A percentile compares a stretch with the other conserved stretches of the same genome.
Evolutionary conservation across 257 asterid genomes (phyloP).

Genomic region (Handroanthus guayacan): DNA sequence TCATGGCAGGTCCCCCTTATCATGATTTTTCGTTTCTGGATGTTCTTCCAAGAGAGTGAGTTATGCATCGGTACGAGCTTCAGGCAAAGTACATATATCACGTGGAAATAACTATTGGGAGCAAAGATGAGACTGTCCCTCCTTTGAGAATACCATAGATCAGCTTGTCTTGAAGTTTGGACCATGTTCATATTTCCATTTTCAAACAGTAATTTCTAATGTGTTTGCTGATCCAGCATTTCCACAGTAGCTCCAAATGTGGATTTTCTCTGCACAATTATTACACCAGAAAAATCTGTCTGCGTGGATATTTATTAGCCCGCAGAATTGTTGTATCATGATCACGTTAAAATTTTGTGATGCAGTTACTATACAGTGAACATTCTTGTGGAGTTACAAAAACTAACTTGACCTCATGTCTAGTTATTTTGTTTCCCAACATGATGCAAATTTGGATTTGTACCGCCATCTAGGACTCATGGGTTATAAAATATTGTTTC

Average conservation of each 20-base stretch:
- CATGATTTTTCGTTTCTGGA: slow-evolving; percentile 81
- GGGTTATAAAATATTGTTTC: background rate
- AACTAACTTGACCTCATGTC: background rate
- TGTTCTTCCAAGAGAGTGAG: slow-evolving; percentile 65
- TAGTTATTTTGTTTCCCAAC: background rate
- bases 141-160: slow-evolving; percentile 7
- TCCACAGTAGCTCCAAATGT: background rate
- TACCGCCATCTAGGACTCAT: no score
- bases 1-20: slow-evolving; percentile 71
- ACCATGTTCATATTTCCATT: background rate
- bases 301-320: background rate
- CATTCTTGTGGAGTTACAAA: background rate
- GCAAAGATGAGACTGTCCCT: slow-evolving; percentile 20
- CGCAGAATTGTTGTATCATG: background rate
- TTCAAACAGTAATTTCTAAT: background rate
- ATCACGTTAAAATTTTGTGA: background rate
- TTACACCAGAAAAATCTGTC: background rate
- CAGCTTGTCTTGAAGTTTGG: background rate
- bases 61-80: background rate
- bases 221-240: background rate
- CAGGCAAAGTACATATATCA: slow-evolving; percentile 2
- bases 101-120: slow-evolving; percentile 17
- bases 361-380: background rate
- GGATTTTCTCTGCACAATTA: background rate
- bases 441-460: background rate